Percentiles rank a stretch among this genome's conserved stretches.
phyloP scores from a whole-genome alignment of 345 rosid species.

The Hibiscus tridactylites region DNA sequence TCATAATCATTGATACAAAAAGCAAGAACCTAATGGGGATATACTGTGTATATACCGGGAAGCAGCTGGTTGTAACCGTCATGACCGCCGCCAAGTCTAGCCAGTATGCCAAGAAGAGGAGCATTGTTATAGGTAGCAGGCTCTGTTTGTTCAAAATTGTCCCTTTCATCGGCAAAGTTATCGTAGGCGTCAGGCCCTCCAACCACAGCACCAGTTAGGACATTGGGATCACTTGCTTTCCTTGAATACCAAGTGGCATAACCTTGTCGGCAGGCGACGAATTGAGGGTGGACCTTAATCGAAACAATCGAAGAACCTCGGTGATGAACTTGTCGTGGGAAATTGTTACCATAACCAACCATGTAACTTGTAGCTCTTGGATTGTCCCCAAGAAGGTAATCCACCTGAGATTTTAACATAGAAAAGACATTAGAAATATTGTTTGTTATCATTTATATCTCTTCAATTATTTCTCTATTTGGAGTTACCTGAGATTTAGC shows the following conservation, averaged over 20 bases:
- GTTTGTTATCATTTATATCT: background rate
- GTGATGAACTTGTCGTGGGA: slow-evolving; percentile 86
- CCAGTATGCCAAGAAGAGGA: slow-evolving; percentile 87
- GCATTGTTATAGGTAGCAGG: slow-evolving; percentile 99
- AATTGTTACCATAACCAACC: slow-evolving; percentile 97
- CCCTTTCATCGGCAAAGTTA: slow-evolving; percentile 86
- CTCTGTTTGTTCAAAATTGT: slow-evolving; percentile 94
- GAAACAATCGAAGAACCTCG: slow-evolving; percentile 91
- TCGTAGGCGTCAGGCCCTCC: slow-evolving; percentile 98
- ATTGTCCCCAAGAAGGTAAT: slow-evolving; percentile 94
- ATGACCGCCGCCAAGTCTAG: slow-evolving; percentile 60
- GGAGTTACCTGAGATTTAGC: slow-evolving; percentile 76
- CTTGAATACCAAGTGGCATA: slow-evolving; percentile 83
- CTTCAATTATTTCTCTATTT: background rate
- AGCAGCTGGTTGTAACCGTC: slow-evolving; percentile 79
- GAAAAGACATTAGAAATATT: slow-evolving; percentile 1
- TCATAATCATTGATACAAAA: slow-evolving; percentile 4
- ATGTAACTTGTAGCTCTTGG: slow-evolving; percentile 94
- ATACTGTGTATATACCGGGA: slow-evolving; percentile 53
- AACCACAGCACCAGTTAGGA: slow-evolving; percentile 79
- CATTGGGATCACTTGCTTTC: slow-evolving; percentile 78
- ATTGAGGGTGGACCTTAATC: slow-evolving; percentile 47
- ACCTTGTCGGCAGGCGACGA: slow-evolving; percentile 88
- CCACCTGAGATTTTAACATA: slow-evolving; percentile 39
- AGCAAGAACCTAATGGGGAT: background rate